Conservation (phyloP, 2,329 filamentous ascomycete genomes). For the Fusarium sp. region DNA sequence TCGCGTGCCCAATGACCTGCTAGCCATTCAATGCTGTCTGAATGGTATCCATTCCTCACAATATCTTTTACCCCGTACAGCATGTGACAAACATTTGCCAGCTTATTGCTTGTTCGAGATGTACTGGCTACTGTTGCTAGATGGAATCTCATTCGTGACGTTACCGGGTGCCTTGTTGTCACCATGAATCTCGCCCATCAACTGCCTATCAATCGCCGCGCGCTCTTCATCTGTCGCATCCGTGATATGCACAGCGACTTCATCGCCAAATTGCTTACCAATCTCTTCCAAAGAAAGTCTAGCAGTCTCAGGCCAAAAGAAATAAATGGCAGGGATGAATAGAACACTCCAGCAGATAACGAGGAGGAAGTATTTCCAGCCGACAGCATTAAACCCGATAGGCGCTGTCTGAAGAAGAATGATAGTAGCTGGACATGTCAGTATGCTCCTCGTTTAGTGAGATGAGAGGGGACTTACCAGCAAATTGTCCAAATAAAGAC, state of each 20-base stretch:
- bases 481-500: slow-evolving; percentile 60
- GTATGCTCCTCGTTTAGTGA: fast-evolving
- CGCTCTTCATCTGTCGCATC: slow-evolving; percentile 51
- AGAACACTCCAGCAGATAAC: slow-evolving; percentile 55
- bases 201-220: slow-evolving; percentile 10
- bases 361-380: slow-evolving; percentile 62
- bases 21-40: neutral
- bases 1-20: fast-evolving
- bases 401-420: slow-evolving; percentile 57
- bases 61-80: neutral
- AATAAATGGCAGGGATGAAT: slow-evolving; percentile 46
- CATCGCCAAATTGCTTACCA: slow-evolving; percentile 55
- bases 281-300: slow-evolving; percentile 54
- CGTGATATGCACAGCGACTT: slow-evolving; percentile 58
- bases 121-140: slow-evolving; percentile 15
- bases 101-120: neutral
- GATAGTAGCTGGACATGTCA: slow-evolving; percentile 45
- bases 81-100: too few species aligned
- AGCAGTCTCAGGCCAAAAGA: slow-evolving; percentile 46
- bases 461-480: slow-evolving; percentile 34
- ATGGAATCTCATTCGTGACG: neutral
- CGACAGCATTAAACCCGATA: slow-evolving; percentile 52
- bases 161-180: neutral
- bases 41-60: fast-evolving
- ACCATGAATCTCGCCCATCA: neutral